Conservation (phyloP, 768 basidiomycete species). For the Lepiota venenata region DNA sequence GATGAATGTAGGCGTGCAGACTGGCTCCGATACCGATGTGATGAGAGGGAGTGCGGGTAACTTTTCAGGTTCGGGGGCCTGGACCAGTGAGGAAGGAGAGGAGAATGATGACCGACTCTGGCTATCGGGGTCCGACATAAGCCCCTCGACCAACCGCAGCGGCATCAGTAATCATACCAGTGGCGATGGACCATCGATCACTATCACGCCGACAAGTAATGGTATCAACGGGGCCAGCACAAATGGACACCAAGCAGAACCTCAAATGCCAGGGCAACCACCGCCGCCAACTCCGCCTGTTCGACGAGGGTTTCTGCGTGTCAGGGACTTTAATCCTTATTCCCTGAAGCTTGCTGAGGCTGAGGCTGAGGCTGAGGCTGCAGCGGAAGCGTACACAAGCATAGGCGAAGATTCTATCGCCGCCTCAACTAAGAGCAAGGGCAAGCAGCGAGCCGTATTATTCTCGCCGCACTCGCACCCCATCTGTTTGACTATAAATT, state of each 20-base stretch:
- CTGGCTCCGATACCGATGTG: neutral
- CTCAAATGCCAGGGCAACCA: neutral
- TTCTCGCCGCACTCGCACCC: neutral
- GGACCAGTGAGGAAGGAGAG: neutral
- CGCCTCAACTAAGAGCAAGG: constrained; percentile 19
- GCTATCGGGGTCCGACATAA: neutral
- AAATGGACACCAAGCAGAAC: neutral
- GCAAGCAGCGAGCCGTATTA: constrained; percentile 17
- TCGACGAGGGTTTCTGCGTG: constrained; percentile 20
- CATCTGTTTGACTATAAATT: neutral
- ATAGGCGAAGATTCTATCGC: neutral
- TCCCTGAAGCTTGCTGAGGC: constrained; percentile 19
- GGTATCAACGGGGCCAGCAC: neutral
- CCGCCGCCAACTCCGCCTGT: neutral
- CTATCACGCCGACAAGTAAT: neutral
- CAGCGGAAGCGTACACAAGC: neutral
- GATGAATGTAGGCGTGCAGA: neutral
- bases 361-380: neutral
- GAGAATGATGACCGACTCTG: neutral
- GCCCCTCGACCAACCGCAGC: too few species aligned
- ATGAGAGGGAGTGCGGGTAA: neutral
- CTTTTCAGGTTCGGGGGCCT: neutral
- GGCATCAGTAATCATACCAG: neutral
- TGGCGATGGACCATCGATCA: neutral
- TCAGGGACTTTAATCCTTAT: constrained; percentile 31